Base-by-base conservation (phyloP, 441 rosid species). In the Hypseocharis bilobata region DNA sequence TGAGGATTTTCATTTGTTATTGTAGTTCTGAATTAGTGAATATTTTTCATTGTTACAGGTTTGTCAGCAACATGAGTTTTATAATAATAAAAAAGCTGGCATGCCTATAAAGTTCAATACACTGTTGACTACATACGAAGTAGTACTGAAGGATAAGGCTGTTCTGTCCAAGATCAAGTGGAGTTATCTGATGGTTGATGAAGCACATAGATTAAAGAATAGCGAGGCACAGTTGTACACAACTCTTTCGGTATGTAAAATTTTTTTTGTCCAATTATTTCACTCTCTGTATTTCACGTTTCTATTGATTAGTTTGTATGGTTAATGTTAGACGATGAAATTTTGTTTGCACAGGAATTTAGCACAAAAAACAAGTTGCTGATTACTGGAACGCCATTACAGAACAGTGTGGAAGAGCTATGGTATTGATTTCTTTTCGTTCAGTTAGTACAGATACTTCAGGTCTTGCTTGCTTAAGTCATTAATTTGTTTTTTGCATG, bases 151-250 rank as follows among this genome's bases (percentile, higher is more conserved):
- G 80, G 99, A 95, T 72, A 95, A 95, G 74, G 92, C 82, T 56
- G 86, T 88, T 61, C 89, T 95, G 64, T 92, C 98, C 62, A 95
- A 87, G 88, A 88, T 95, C 68, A 95, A 82, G 85, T 95, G 98
- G 99, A 86, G 77, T 80, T 95, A 95, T 83, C 69, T 88, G 74
- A 95, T 94, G 99, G 99, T 95, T 74, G 99, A 95, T 82, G 99
- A 95, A 82, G 99, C 99, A 73, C 99, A 95, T 72, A 82, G 99
- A 80, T 80, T 95, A 79, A 95, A 95, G 80, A 95, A 95, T 72
- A 86, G 98, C 25, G 99, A 95, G 82, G 99, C 99, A 36, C 99
- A 95, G 79, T 80, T 95, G 73, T 95, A 95, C 76, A 89, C 96
- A 13, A 81, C 99, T 32, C 98, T 95, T 69, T 83, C 59, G 87